Percentiles rank a stretch among this genome's conserved stretches.
phyloP scores from a whole-genome alignment of 1,139 yeast species.

The Pichia sp. region DNA sequence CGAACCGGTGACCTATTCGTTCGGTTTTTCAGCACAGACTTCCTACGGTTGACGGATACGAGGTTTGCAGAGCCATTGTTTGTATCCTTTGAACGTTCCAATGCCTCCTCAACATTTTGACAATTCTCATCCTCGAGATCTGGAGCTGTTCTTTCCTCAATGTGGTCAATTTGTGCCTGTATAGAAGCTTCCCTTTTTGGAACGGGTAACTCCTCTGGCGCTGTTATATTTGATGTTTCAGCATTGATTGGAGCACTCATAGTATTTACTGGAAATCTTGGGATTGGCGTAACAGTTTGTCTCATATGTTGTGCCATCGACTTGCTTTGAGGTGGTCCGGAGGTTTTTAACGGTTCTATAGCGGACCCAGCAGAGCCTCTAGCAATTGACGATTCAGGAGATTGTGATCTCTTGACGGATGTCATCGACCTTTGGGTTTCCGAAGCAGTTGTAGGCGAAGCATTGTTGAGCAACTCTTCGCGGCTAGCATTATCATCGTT shows the following conservation, averaged over 20 bases:
- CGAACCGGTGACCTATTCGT: slow-evolving; percentile 1
- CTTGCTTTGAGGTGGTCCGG: slow-evolving; percentile 2
- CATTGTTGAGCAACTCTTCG: no score
- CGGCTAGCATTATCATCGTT: no score
- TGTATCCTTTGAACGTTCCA: no score
- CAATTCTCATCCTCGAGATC: neutral
- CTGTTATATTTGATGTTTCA: neutral
- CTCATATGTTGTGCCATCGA: slow-evolving; percentile 28
- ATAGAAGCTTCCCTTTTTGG: slow-evolving; percentile 19
- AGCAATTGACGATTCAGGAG: slow-evolving; percentile 5
- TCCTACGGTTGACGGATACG: slow-evolving; percentile 27
- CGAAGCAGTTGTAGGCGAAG: neutral
- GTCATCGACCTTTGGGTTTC: neutral
- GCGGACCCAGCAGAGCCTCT: slow-evolving; percentile 1
- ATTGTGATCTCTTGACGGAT: slow-evolving; percentile 3
- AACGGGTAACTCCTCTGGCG: no score
- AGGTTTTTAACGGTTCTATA: slow-evolving; percentile 1
- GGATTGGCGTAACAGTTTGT: slow-evolving; percentile 14
- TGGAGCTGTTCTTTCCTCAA: slow-evolving; percentile 3
- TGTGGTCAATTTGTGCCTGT: slow-evolving; percentile 10
- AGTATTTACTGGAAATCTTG: no score
- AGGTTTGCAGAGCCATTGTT: neutral
- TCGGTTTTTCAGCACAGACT: slow-evolving; percentile 56
- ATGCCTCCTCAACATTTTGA: neutral
- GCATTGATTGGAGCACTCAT: neutral